Conservation (phyloP, 1,284 basidiomycete genomes). For the Caloboletus firmus region DNA sequence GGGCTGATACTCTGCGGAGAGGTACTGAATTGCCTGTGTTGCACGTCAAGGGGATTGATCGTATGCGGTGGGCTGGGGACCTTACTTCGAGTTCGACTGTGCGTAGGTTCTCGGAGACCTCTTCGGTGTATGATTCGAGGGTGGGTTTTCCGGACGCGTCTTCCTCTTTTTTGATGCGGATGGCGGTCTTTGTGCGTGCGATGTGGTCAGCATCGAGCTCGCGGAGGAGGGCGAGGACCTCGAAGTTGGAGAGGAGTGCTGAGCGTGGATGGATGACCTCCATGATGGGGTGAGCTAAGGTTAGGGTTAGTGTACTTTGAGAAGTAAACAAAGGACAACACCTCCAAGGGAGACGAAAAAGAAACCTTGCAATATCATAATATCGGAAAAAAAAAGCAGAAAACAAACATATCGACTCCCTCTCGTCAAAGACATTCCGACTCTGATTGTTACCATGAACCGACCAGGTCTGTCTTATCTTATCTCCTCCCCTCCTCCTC, state of each 20-base stretch:
- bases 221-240: constrained; percentile 79
- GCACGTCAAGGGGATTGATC: background rate
- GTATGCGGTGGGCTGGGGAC: background rate
- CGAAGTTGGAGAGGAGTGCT: constrained; percentile 82
- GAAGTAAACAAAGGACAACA: constrained; percentile 31
- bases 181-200: constrained; percentile 57
- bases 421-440: background rate
- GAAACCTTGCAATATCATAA: constrained; percentile 10
- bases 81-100: constrained; percentile 88
- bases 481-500: background rate
- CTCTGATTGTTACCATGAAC: constrained; percentile 24
- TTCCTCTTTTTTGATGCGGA: constrained; percentile 72
- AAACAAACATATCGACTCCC: constrained; percentile 7
- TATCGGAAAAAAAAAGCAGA: background rate
- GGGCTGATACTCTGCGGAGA: constrained; percentile 72
- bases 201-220: constrained; percentile 76
- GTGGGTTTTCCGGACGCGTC: constrained; percentile 43
- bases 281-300: constrained; percentile 17
- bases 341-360: constrained; percentile 17
- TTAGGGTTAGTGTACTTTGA: constrained; percentile 26
- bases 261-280: constrained; percentile 71
- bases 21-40: constrained; percentile 76
- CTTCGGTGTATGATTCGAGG: constrained; percentile 43
- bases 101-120: constrained; percentile 77
- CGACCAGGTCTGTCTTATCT: constrained; percentile 29